A percentile compares a stretch with the other conserved stretches of the same genome.
Evolutionary conservation across 2,329 filamentous ascomycete species (phyloP).

Genomic region (Phoma herbarum): DNA sequence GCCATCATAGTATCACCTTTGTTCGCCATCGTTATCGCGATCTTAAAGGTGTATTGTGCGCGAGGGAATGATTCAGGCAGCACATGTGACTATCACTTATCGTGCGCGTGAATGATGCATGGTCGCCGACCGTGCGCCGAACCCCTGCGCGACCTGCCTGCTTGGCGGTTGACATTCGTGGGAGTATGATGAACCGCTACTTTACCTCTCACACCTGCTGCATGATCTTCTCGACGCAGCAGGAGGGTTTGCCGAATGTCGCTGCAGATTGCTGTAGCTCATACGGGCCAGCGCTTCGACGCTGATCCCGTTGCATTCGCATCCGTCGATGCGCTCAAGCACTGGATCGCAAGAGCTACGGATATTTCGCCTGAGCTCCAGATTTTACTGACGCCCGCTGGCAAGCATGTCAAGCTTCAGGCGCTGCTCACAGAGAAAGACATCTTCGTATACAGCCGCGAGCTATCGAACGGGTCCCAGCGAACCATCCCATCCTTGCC

Average conservation of each 20-base stretch:
- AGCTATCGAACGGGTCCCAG: constrained; percentile 55
- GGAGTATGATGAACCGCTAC: constrained; percentile 29
- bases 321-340: constrained; percentile 83
- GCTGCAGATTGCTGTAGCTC: constrained; percentile 89
- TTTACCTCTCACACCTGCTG: constrained; percentile 28
- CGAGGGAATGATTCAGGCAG: constrained; percentile 5
- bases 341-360: constrained; percentile 79
- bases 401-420: constrained; percentile 83
- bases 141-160: constrained; percentile 39
- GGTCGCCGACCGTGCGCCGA: constrained; percentile 34
- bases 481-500: constrained; percentile 62
- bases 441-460: constrained; percentile 90
- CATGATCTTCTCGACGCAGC: constrained; percentile 30
- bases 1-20: constrained; percentile 34
- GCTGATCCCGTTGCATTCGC: constrained; percentile 78
- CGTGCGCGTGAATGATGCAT: constrained; percentile 32
- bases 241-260: constrained; percentile 70
- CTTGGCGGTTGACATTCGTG: constrained; percentile 31
- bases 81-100: constrained; percentile 23
- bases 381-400: constrained; percentile 84
- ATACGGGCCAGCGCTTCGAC: constrained; percentile 86
- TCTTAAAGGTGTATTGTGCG: neutral
- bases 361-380: constrained; percentile 80
- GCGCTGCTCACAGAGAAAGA: constrained; percentile 85
- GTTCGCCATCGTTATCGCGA: constrained; percentile 33